Conservation (phyloP, 768 basidiomycete genomes). For the Crepidotus variabilis region DNA sequence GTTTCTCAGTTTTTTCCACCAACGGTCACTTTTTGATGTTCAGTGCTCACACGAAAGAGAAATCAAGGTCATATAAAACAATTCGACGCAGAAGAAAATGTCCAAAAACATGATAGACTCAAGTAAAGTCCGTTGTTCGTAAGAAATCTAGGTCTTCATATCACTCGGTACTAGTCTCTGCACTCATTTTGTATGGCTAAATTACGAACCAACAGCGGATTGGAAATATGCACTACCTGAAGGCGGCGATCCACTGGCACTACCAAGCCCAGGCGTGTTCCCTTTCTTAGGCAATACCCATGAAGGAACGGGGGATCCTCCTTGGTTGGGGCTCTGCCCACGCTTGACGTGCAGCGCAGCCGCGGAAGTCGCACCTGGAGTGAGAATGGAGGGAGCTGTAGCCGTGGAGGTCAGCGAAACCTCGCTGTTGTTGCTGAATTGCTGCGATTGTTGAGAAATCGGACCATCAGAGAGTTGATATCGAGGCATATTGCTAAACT, state of each 20-base stretch:
- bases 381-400: not conserved
- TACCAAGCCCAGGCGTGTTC: not conserved
- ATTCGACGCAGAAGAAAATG: too few relatives aligned
- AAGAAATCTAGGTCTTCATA: too few relatives aligned
- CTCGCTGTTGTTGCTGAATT: not conserved
- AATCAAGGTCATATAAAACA: too few relatives aligned
- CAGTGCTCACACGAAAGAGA: too few relatives aligned
- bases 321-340: constrained; percentile 5
- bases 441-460: constrained; percentile 2
- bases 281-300: constrained; percentile 46
- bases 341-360: constrained; percentile 9
- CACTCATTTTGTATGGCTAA: not conserved
- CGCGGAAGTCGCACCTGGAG: constrained; percentile 7
- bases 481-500: constrained; percentile 1
- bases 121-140: not conserved
- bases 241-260: constrained; percentile 2
- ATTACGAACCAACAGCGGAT: constrained; percentile 4
- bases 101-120: too few relatives aligned
- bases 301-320: constrained; percentile 26
- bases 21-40: too few relatives aligned
- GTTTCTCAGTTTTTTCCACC: too few relatives aligned
- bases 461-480: constrained; percentile 8
- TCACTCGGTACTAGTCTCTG: not conserved
- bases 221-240: not conserved
- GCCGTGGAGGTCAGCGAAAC: not conserved